Evolutionary conservation across 2,329 filamentous ascomycete genomes (phyloP).

Genomic region (Nothopassalora personata): DNA sequence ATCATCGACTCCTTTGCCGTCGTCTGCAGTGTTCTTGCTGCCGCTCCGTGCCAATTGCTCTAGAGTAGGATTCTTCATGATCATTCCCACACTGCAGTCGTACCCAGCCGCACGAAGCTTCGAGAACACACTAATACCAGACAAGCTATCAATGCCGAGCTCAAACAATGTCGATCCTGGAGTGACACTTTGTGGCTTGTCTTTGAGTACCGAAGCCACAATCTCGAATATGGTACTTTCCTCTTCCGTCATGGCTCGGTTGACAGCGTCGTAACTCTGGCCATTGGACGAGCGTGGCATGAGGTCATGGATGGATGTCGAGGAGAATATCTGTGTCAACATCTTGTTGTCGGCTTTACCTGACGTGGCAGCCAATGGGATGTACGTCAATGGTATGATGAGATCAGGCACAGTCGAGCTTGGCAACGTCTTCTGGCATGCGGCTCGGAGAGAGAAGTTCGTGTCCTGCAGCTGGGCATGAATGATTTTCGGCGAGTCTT

Average conservation of each 20-base stretch:
- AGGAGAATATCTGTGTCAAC: conserved; percentile 9
- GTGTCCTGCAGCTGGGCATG: conserved; percentile 1
- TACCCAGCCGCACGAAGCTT: conserved; percentile 11
- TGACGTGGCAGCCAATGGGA: conserved; percentile 12
- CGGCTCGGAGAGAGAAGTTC: conserved; percentile 3
- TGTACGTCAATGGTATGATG: conserved; percentile 12
- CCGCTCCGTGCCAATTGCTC: conserved; percentile 8
- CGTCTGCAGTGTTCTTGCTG: neutral
- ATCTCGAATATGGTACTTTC: conserved; percentile 6
- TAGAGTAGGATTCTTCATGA: conserved; percentile 15
- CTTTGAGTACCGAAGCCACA: conserved; percentile 6
- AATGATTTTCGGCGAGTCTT: conserved; percentile 1
- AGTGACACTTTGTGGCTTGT: conserved; percentile 6
- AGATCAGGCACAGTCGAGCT: conserved; percentile 14
- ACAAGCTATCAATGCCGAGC: conserved; percentile 16
- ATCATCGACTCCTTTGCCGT: neutral
- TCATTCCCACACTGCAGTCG: conserved; percentile 12
- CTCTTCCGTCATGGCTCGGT: conserved; percentile 4
- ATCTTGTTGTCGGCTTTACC: conserved; percentile 15
- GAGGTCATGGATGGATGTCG: conserved; percentile 7
- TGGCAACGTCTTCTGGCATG: conserved; percentile 10
- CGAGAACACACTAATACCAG: conserved; percentile 14
- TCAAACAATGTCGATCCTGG: conserved; percentile 10
- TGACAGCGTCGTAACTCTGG: neutral
- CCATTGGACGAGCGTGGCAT: neutral